Base-by-base conservation (phyloP, 176 grass and related monocot species). In the Oryza brachyantha region DNA sequence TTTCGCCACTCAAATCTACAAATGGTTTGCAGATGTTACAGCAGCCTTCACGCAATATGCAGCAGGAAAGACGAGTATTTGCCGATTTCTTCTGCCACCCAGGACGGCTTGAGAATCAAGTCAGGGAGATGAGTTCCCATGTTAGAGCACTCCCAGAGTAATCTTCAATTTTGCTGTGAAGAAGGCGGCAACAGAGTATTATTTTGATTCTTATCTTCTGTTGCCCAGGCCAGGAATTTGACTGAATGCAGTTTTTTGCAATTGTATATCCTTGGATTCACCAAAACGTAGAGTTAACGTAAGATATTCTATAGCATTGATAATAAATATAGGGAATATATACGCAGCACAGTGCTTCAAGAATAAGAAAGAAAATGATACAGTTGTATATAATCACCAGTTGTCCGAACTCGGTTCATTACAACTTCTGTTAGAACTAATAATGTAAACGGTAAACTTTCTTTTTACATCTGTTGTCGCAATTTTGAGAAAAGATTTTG, bases 1-100 rank as follows among this genome's bases (percentile, higher is more conserved):
- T 1, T 28, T 85, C 27, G 25, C 13, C 57, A 41, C 16, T 52
- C 35, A 54, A 34, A 50, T 27, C 21, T 79, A 9, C 52, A 41
- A 70, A 70, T 64, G 32, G 63, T 78, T 19, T 78, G 76, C 73
- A 93, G 91, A 90, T 88, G 22, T 81, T 93, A n/a, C 84, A 86
- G 54, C 79, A 88, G 46, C 85, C 86, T 67, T 87, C 88, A 60
- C 88, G 84, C 26, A 84, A 86, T 21, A 52, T 54, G 19, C 88
- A 82, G n/a, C 82, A 81, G 75, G 88, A 83, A 74, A 88, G 91
- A 58, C 88, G 84, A 62, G 85, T 88, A 50, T 93, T 93, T 60
- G 72, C 46, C 17, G 79, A 93, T 86, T 93, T 93, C 61, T 93
- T 93, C 83, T 93, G 85, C 85, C 83, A 86, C 29, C 85, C 91